Evolutionary conservation across 192 early-diverging fungal genomes (phyloP), one percentile per base, ranked within the genome.

Genomic region (Backusella westeae): DNA sequence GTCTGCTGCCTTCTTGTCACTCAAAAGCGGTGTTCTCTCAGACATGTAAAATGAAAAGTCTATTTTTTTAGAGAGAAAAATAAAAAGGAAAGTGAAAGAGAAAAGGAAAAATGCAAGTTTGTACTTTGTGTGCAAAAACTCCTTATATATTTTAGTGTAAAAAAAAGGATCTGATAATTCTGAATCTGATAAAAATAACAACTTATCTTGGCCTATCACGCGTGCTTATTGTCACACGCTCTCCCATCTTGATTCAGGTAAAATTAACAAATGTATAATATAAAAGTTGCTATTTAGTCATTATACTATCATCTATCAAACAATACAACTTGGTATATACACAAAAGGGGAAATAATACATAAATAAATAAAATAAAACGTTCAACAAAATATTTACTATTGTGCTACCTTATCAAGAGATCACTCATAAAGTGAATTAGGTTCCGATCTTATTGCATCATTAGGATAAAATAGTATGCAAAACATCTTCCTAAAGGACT

Each of bases 21-120:
- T 70, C 34, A 74, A 73, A 49, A 59, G 70, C 8, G 73, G 41
- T 9, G 67, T 67, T 49, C 19, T 67, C 34, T 63, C 56, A 63
- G 56, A 63, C 56, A 63, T 63, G n/a, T 49, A n/a, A 44, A 49
- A 49, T 49, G 1, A 7, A 49, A 49, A 49, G 46, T 21, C 46
- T 49, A 49, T 49, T 19, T 69, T 41, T 26, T 42, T 7, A 1
- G 1, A 12, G 36, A 36, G 8, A 17, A 68, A 68, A 68, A 26
- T 10, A 34, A 35, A 10, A 36, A 36, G 7, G n/a, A 68, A 7
- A 68, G 19, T 9, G 67, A 68, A 6, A 38, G 32, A 19, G 29
- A 34, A 68, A 19, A 2, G 34, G 35, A 14, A 34, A 68, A 36
- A 68, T 49, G 46, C 46, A 49, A 1, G 6, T 49, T 2, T 49